A percentile compares a stretch with the other conserved stretches of the same genome.
Evolutionary conservation across 768 basidiomycete genomes (phyloP).

Genomic region (Pleurotus pulmonarius): DNA sequence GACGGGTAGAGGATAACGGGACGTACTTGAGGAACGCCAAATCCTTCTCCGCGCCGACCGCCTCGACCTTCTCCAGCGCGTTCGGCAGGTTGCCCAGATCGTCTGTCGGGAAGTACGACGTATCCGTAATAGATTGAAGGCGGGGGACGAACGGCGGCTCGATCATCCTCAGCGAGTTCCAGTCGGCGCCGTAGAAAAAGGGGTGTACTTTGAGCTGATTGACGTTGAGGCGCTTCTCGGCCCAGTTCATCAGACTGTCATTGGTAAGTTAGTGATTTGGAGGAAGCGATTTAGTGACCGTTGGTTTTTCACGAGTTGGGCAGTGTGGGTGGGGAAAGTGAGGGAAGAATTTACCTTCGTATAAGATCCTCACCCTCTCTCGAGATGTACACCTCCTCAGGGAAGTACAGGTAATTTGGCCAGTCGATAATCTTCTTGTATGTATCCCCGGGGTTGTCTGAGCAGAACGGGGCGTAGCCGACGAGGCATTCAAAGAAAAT

Average conservation of each 20-base stretch:
- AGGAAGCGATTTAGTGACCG: too few relatives aligned
- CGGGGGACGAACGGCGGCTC: slow-evolving; percentile 96
- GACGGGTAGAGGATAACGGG: too few relatives aligned
- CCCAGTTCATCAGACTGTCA: slow-evolving; percentile 80
- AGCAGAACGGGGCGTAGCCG: slow-evolving; percentile 97
- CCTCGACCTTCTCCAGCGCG: slow-evolving; percentile 56
- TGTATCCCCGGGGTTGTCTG: slow-evolving; percentile 94
- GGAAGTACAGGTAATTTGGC: slow-evolving; percentile 88
- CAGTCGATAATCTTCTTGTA: slow-evolving; percentile 99
- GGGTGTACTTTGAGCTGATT: slow-evolving; percentile 91
- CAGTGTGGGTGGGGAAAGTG: background rate
- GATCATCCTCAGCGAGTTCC: slow-evolving; percentile 87
- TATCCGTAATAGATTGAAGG: slow-evolving; percentile 88
- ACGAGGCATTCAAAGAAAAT: slow-evolving; percentile 99
- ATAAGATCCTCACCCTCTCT: slow-evolving; percentile 91
- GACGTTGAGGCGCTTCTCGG: slow-evolving; percentile 67
- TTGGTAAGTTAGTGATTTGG: too few relatives aligned
- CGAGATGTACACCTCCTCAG: slow-evolving; percentile 92
- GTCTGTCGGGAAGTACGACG: slow-evolving; percentile 95
- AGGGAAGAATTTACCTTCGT: slow-evolving; percentile 50
- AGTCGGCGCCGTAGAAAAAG: slow-evolving; percentile 95
- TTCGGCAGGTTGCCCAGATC: slow-evolving; percentile 73
- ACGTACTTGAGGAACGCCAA: slow-evolving; percentile 64
- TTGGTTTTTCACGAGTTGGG: slow-evolving; percentile 8
- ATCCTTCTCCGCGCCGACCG: slow-evolving; percentile 63